A percentile compares a stretch with the other conserved stretches of the same genome.
Conservation (phyloP, 331 rosid species). For the Quercus lobata region DNA sequence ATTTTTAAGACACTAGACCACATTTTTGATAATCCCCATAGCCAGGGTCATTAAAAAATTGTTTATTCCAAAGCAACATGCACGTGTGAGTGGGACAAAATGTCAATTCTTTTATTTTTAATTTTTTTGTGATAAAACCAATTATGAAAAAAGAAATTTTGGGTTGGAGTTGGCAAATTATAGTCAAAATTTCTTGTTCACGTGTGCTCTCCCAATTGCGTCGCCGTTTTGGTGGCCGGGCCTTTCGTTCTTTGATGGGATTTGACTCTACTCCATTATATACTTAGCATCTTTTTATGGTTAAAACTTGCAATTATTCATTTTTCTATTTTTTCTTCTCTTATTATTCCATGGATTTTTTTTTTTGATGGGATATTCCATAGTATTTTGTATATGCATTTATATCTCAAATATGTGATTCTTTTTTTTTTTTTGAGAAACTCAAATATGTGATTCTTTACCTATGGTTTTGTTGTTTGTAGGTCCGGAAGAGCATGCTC, state of each 20-base stretch:
- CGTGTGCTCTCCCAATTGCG: slow-evolving; percentile 44
- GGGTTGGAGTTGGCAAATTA: too few relatives aligned
- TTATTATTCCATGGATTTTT: too few relatives aligned
- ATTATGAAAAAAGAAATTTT: not conserved
- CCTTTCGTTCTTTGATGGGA: slow-evolving; percentile 23
- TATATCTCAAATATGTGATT: too few relatives aligned
- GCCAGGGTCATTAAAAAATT: not conserved
- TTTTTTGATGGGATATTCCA: too few relatives aligned
- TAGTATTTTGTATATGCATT: too few relatives aligned
- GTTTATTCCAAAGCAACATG: slow-evolving; percentile 10
- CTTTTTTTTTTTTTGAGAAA: too few relatives aligned
- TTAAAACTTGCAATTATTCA: too few relatives aligned
- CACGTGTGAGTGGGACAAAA: slow-evolving; percentile 39
- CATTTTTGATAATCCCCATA: not conserved
- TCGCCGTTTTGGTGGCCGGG: slow-evolving; percentile 58
- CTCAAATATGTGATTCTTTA: too few relatives aligned
- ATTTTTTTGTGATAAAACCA: not conserved
- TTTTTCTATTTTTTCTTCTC: too few relatives aligned
- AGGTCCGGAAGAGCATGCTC: too few relatives aligned
- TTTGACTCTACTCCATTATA: slow-evolving; percentile 4
- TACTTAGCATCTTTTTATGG: too few relatives aligned
- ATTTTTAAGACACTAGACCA: not conserved
- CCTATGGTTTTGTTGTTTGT: too few relatives aligned
- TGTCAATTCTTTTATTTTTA: not conserved
- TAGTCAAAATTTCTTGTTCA: slow-evolving; percentile 22